phyloP scores from a whole-genome alignment of 2,329 filamentous ascomycete genomes.

The Pseudogymnoascus sp. region DNA sequence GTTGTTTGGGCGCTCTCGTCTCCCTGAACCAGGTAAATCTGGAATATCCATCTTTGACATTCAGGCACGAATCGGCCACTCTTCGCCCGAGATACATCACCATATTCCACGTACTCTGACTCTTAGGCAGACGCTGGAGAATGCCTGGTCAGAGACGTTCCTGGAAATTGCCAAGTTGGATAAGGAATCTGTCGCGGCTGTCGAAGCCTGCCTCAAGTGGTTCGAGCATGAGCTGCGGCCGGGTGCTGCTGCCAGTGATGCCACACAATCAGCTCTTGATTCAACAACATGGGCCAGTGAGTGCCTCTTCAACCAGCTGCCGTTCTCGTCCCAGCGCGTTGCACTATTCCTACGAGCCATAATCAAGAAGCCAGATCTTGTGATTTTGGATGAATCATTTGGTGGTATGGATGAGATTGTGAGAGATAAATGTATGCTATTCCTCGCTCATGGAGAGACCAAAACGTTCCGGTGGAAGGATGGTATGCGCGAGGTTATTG shows the following conservation, averaged over 20 bases:
- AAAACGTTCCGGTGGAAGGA: slow-evolving; percentile 30
- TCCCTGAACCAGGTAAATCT: slow-evolving; percentile 59
- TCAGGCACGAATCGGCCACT: slow-evolving; percentile 83
- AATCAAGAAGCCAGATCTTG: slow-evolving; percentile 71
- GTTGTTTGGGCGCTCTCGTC: slow-evolving; percentile 73
- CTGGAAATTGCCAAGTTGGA: slow-evolving; percentile 61
- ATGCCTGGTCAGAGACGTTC: slow-evolving; percentile 87
- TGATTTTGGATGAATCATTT: slow-evolving; percentile 83
- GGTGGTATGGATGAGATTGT: slow-evolving; percentile 76
- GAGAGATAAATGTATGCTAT: slow-evolving; percentile 79
- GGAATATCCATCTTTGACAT: slow-evolving; percentile 91
- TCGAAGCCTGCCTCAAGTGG: slow-evolving; percentile 66
- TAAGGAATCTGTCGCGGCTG: slow-evolving; percentile 45
- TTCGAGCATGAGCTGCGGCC: slow-evolving; percentile 70
- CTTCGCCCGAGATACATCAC: slow-evolving; percentile 86
- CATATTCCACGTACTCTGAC: slow-evolving; percentile 78
- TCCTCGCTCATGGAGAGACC: slow-evolving; percentile 60
- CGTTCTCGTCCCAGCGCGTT: slow-evolving; percentile 77
- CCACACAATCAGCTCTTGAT: slow-evolving; percentile 12
- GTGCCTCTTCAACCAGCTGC: slow-evolving; percentile 63
- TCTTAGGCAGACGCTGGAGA: slow-evolving; percentile 69
- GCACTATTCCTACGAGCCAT: slow-evolving; percentile 76
- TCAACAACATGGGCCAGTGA: slow-evolving; percentile 57
- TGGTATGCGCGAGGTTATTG: slow-evolving; percentile 28
- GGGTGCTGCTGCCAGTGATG: slow-evolving; percentile 20